Evolutionary conservation across 2,329 filamentous ascomycete species (phyloP).

Genomic region (Akanthomyces lecanii): DNA sequence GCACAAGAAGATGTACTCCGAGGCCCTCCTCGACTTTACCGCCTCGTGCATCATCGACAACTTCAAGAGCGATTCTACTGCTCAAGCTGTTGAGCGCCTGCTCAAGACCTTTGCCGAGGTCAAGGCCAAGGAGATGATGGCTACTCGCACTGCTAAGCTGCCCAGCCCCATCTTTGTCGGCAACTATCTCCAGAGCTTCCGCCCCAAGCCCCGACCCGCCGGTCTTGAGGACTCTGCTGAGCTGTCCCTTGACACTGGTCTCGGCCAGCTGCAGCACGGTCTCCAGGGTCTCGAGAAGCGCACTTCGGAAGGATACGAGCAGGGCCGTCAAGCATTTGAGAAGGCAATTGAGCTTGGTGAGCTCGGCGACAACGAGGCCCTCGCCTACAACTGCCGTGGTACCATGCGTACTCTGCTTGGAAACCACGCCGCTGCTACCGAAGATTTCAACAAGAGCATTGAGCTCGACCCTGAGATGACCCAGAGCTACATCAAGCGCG

Average conservation of each 20-base stretch:
- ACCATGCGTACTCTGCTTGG: slow-evolving; percentile 93
- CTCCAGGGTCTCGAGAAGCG: slow-evolving; percentile 76
- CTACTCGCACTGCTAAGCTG: slow-evolving; percentile 79
- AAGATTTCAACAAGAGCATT: slow-evolving; percentile 87
- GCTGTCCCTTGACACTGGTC: slow-evolving; percentile 70
- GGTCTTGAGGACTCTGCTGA: slow-evolving; percentile 82
- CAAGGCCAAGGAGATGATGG: slow-evolving; percentile 86
- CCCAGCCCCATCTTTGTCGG: slow-evolving; percentile 95
- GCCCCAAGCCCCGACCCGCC: slow-evolving; percentile 70
- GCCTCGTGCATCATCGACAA: slow-evolving; percentile 98
- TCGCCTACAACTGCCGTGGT: slow-evolving; percentile 93
- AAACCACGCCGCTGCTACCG: slow-evolving; percentile 76
- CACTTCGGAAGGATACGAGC: slow-evolving; percentile 87
- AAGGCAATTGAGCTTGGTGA: slow-evolving; percentile 79
- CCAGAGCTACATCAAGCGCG: slow-evolving; percentile 97
- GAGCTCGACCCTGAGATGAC: slow-evolving; percentile 83
- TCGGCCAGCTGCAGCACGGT: slow-evolving; percentile 81
- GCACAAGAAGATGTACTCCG: slow-evolving; percentile 83
- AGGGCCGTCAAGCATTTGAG: slow-evolving; percentile 81
- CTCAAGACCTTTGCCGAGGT: slow-evolving; percentile 95
- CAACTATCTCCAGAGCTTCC: slow-evolving; percentile 99
- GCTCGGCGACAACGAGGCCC: slow-evolving; percentile 77
- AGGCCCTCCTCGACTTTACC: slow-evolving; percentile 94
- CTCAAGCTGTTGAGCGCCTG: slow-evolving; percentile 84
- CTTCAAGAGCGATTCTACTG: slow-evolving; percentile 87